phyloP scores from a whole-genome alignment of 1,139 yeast species.

The Nakaseomyces uthaithaninus region DNA sequence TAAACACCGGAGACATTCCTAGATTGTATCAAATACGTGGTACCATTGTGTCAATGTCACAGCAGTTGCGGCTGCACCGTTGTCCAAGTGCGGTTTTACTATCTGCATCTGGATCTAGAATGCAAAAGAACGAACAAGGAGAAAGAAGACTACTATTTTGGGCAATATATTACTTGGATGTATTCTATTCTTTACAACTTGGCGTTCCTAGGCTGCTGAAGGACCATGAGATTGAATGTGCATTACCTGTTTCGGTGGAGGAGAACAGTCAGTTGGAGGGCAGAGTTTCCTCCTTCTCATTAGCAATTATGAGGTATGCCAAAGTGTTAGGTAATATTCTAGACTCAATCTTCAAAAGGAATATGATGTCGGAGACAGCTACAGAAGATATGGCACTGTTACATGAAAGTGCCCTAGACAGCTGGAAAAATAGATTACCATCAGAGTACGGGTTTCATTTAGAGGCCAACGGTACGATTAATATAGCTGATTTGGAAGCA shows the following conservation, averaged over 20 bases:
- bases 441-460: conserved; percentile 53
- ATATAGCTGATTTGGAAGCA: conserved; percentile 20
- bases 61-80: conserved; percentile 74
- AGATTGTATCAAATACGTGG: conserved; percentile 73
- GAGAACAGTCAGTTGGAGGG: conserved; percentile 50
- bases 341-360: conserved; percentile 53
- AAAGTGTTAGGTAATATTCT: conserved; percentile 67
- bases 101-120: conserved; percentile 44
- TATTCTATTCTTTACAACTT: conserved; percentile 62
- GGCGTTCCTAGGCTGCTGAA: conserved; percentile 78
- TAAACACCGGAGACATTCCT: conserved; percentile 64
- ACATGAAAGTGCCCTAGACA: conserved; percentile 63
- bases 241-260: conserved; percentile 64
- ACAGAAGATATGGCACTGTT: conserved; percentile 35
- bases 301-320: conserved; percentile 60
- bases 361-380: conserved; percentile 37
- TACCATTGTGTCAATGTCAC: conserved; percentile 72
- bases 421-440: conserved; percentile 73
- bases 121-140: conserved; percentile 61
- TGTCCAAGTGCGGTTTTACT: conserved; percentile 79
- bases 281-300: conserved; percentile 54
- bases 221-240: conserved; percentile 80
- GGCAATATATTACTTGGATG: conserved; percentile 74
- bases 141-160: conserved; percentile 76
- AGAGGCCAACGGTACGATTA: conserved; percentile 49